phyloP scores from a whole-genome alignment of 306 rosid species.

The Castanea crenata region DNA sequence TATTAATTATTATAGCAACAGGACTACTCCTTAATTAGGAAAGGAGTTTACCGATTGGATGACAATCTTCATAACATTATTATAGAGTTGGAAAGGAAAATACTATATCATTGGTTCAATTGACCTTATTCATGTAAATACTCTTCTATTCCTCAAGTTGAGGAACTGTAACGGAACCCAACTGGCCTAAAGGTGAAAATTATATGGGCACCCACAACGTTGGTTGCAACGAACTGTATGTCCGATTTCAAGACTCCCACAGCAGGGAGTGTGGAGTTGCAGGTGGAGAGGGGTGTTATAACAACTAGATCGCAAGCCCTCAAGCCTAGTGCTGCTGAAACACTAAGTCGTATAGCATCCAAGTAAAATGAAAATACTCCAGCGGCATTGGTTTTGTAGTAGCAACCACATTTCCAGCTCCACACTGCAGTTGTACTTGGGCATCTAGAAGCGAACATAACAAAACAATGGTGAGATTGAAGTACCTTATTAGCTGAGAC shows the following conservation, averaged over 20 bases:
- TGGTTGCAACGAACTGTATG: neutral
- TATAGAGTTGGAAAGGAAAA: neutral
- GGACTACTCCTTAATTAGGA: neutral
- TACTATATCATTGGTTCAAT: neutral
- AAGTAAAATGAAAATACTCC: slow-evolving; percentile 29
- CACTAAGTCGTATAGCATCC: slow-evolving; percentile 11
- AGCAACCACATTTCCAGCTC: slow-evolving; percentile 27
- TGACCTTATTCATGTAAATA: neutral
- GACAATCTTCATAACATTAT: neutral
- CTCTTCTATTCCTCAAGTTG: too few species aligned
- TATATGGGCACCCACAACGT: neutral
- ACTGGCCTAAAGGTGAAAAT: slow-evolving; percentile 10
- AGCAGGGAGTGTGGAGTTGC: slow-evolving; percentile 28
- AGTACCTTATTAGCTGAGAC: neutral
- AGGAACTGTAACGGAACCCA: neutral
- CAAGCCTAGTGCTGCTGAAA: neutral
- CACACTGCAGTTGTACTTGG: slow-evolving; percentile 31
- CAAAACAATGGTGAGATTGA: neutral
- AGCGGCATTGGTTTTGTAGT: slow-evolving; percentile 4
- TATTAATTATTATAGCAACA: neutral
- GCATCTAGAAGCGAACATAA: slow-evolving; percentile 20
- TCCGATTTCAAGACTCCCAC: slow-evolving; percentile 7
- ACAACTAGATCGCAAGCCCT: slow-evolving; percentile 27
- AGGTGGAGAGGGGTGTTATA: slow-evolving; percentile 30
- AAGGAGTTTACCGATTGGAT: neutral